A percentile compares a stretch with the other conserved stretches of the same genome.
Conservation (phyloP, 331 rosid genomes). For the Rosa hybrid region DNA sequence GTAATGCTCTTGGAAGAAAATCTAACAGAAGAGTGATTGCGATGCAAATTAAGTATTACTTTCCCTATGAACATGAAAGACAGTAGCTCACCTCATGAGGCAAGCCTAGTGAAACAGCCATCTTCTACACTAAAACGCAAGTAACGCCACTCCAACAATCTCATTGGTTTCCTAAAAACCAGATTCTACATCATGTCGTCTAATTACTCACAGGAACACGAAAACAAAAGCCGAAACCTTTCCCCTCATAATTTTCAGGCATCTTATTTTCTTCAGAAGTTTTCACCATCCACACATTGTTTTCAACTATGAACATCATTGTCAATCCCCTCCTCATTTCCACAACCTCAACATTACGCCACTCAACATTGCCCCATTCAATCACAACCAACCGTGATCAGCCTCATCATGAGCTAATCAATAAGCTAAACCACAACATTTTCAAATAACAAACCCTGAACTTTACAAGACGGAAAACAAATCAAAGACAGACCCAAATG, state of each 20-base stretch:
- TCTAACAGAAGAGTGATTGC: not conserved
- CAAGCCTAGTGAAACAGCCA: not conserved
- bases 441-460: not conserved
- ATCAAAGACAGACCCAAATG: slow-evolving; percentile 17
- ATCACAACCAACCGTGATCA: not conserved
- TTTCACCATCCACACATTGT: not conserved
- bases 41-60: not conserved
- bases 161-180: not conserved
- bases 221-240: not conserved
- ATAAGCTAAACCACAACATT: not conserved
- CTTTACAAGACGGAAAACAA: not conserved
- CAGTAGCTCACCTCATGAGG: not conserved
- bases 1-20: not conserved
- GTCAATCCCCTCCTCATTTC: not conserved
- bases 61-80: not conserved
- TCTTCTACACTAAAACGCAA: not conserved
- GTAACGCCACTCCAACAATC: not conserved
- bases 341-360: not conserved
- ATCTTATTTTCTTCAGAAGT: not conserved
- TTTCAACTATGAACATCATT: slow-evolving; percentile 1
- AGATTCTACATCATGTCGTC: not conserved
- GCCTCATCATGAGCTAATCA: not conserved
- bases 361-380: slow-evolving; percentile 8
- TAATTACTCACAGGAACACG: not conserved
- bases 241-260: not conserved